A percentile compares a stretch with the other conserved stretches of the same genome.
These are phyloP conservation scores for Monosporozyma servazzii DNA, from an alignment of 805 yeast species.

Conservation along the genomic window DNA sequence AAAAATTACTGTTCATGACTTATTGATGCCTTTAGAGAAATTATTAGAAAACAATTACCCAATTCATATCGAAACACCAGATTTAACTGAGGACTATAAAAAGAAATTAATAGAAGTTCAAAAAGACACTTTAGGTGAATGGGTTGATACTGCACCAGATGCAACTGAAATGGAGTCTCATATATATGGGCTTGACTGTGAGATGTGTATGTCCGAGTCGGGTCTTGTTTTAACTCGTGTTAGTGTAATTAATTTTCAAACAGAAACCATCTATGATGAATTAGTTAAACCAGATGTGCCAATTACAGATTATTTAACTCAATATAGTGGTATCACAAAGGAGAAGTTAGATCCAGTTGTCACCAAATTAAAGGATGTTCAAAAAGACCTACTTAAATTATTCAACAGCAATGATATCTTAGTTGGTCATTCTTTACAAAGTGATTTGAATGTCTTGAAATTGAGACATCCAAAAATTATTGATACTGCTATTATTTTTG, in stretches of 20 bases:
- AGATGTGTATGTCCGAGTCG: slow-evolving; percentile 67
- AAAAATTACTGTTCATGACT: slow-evolving; percentile 41
- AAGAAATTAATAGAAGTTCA: slow-evolving; percentile 6
- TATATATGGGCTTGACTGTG: slow-evolving; percentile 84
- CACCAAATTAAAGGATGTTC: slow-evolving; percentile 60
- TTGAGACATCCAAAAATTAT: slow-evolving; percentile 65
- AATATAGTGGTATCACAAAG: slow-evolving; percentile 79
- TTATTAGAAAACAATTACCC: slow-evolving; percentile 49
- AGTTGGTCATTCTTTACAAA: slow-evolving; percentile 85
- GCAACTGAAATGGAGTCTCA: slow-evolving; percentile 53
- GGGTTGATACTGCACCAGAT: slow-evolving; percentile 50
- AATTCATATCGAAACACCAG: slow-evolving; percentile 37
- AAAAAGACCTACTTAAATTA: slow-evolving; percentile 39
- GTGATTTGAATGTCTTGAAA: slow-evolving; percentile 64
- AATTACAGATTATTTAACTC: slow-evolving; percentile 73
- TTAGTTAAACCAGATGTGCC: slow-evolving; percentile 68
- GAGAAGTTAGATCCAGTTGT: slow-evolving; percentile 52
- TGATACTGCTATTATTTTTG: slow-evolving; percentile 71
- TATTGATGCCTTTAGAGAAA: slow-evolving; percentile 42
- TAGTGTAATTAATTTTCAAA: slow-evolving; percentile 59
- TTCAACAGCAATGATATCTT: slow-evolving; percentile 56
- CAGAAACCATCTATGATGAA: slow-evolving; percentile 55
- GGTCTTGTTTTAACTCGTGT: slow-evolving; percentile 71
- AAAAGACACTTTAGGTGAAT: slow-evolving; percentile 15
- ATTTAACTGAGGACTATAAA: slow-evolving; percentile 8